Percentiles rank a stretch among this genome's conserved stretches.
Evolutionary conservation across 176 grass and related monocot genomes (phyloP).

Genomic region (Cocos nucifera): DNA sequence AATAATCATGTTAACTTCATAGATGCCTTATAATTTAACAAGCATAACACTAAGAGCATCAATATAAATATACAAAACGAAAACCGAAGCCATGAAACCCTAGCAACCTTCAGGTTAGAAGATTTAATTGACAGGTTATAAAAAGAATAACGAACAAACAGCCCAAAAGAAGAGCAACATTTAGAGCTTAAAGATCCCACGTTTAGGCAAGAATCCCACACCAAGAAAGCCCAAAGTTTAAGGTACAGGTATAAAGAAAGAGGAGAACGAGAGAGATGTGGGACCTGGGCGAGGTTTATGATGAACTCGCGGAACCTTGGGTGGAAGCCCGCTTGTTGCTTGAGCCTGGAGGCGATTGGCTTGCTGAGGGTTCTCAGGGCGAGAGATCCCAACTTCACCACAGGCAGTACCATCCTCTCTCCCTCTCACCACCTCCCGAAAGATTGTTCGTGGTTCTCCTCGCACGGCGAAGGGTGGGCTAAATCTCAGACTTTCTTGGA

Average conservation of each 20-base stretch:
- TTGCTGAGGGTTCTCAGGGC: slow-evolving; percentile 71
- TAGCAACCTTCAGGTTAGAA: no score
- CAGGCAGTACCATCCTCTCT: slow-evolving; percentile 49
- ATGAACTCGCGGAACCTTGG: slow-evolving; percentile 76
- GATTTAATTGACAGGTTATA: no score
- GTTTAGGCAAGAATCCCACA: no score
- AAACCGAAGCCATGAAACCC: no score
- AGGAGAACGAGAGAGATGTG: not conserved
- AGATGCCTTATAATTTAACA: no score
- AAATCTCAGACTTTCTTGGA: slow-evolving; percentile 28
- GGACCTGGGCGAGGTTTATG: slow-evolving; percentile 70
- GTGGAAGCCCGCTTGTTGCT: slow-evolving; percentile 63
- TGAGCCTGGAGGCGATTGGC: slow-evolving; percentile 73
- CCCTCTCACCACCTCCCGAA: not conserved
- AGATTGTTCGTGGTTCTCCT: not conserved
- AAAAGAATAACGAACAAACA: no score
- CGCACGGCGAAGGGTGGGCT: slow-evolving; percentile 8
- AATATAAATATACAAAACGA: no score
- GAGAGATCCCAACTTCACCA: slow-evolving; percentile 67
- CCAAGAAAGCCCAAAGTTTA: no score
- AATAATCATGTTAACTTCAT: no score
- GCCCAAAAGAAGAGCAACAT: no score
- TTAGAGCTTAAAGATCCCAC: no score
- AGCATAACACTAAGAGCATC: no score
- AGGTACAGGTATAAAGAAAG: not conserved